A percentile compares a stretch with the other conserved stretches of the same genome.
phyloP scores from a whole-genome alignment of 345 rosid genomes.

The Moricandia arvensis region DNA sequence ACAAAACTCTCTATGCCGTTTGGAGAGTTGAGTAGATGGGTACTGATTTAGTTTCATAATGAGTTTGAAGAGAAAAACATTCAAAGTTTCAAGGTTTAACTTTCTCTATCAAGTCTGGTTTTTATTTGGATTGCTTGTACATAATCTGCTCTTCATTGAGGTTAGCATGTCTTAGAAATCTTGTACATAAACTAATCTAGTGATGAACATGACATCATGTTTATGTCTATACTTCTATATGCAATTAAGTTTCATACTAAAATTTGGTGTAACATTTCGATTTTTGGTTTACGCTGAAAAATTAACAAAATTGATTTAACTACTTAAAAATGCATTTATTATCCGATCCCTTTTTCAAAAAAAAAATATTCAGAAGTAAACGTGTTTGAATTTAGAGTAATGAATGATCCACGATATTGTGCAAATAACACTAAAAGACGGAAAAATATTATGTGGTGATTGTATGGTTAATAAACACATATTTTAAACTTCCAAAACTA shows the following conservation, averaged over 20 bases:
- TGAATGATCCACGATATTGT: too few species aligned
- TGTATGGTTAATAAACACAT: too few species aligned
- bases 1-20: not conserved
- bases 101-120: not conserved
- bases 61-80: not conserved
- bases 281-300: not conserved
- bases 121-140: not conserved
- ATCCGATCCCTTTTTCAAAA: too few species aligned
- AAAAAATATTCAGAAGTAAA: too few species aligned
- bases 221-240: not conserved
- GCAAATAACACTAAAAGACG: too few species aligned
- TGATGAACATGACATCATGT: not conserved
- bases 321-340: too few species aligned
- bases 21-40: not conserved
- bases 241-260: not conserved
- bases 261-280: not conserved
- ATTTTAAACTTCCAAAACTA: too few species aligned
- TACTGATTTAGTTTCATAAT: not conserved
- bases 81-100: not conserved
- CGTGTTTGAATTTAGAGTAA: too few species aligned
- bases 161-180: not conserved
- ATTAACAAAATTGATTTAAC: too few species aligned
- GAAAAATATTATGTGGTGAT: too few species aligned
- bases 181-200: not conserved
- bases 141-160: not conserved